Percentiles rank a stretch among this genome's conserved stretches.
Evolutionary conservation across 2,329 filamentous ascomycete genomes (phyloP).

Genomic region (Ophiostoma piceae): DNA sequence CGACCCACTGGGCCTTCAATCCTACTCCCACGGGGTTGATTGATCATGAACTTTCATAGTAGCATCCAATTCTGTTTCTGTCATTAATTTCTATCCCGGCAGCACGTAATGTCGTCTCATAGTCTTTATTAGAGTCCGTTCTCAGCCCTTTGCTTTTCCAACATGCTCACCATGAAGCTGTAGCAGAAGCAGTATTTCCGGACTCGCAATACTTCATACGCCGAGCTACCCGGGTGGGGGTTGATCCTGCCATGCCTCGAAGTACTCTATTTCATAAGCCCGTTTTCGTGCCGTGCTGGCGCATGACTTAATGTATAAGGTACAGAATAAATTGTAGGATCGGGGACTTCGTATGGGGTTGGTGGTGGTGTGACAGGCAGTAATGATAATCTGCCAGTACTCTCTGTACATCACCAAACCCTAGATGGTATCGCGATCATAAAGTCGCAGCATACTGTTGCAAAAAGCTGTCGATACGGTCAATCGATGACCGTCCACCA

Average conservation of each 20-base stretch:
- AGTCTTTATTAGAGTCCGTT: not conserved
- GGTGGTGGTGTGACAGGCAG: not conserved
- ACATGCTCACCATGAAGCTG: not conserved
- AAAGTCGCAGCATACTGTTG: not conserved
- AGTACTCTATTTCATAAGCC: not conserved
- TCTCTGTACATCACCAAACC: not conserved
- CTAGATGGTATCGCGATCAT: not conserved
- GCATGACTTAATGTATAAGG: not conserved
- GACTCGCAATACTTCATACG: not conserved
- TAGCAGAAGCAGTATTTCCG: not conserved
- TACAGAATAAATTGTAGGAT: not conserved
- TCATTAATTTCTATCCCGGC: not conserved
- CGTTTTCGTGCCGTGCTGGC: not conserved
- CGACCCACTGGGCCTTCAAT: not conserved
- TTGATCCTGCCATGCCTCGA: not conserved
- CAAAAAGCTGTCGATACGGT: not conserved
- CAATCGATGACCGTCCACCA: not conserved
- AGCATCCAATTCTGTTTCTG: not conserved
- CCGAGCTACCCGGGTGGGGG: slow-evolving; percentile 6
- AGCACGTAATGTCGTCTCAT: not conserved
- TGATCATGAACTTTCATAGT: not conserved
- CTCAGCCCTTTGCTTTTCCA: not conserved
- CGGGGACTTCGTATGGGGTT: not conserved
- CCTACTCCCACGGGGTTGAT: not conserved
- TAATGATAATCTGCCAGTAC: not conserved